These are phyloP conservation scores for Botrytis pseudocinerea DNA, from an alignment of 2,329 filamentous ascomycete genomes.

Conservation along the genomic window DNA sequence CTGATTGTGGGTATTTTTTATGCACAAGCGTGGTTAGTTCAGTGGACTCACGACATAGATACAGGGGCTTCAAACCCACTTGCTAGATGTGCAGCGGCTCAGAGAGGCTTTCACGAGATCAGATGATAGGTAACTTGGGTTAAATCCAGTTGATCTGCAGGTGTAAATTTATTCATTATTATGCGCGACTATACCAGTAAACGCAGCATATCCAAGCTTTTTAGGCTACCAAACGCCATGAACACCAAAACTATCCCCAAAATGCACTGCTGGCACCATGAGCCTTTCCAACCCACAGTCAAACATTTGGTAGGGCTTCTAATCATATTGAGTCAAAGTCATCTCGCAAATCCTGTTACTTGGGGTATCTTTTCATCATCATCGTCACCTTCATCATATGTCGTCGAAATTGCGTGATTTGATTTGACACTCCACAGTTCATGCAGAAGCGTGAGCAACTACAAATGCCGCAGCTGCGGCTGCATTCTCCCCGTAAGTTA, in stretches of 20 bases:
- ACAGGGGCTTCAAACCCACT: neutral
- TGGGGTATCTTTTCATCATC: neutral
- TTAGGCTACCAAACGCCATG: neutral
- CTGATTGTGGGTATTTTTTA: neutral
- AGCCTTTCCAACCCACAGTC: neutral
- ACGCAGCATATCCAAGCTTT: neutral
- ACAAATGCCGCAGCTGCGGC: slow-evolving; percentile 44
- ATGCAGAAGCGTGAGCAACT: slow-evolving; percentile 13
- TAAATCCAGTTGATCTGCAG: neutral
- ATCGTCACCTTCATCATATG: slow-evolving; percentile 10
- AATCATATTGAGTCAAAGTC: neutral
- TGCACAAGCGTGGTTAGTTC: neutral
- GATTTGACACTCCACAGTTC: neutral
- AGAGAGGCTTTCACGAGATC: neutral
- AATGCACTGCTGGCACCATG: neutral
- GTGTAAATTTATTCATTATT: neutral
- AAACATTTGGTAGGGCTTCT: neutral
- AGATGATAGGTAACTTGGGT: neutral
- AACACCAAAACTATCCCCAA: neutral
- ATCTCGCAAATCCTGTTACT: neutral
- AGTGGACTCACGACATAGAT: neutral
- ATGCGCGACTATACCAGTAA: neutral
- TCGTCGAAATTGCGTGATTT: slow-evolving; percentile 3
- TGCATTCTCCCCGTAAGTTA: slow-evolving; percentile 44
- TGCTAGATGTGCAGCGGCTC: neutral